Evolutionary conservation across 1,284 basidiomycete species (phyloP).

Genomic region (Meira nashicola): DNA sequence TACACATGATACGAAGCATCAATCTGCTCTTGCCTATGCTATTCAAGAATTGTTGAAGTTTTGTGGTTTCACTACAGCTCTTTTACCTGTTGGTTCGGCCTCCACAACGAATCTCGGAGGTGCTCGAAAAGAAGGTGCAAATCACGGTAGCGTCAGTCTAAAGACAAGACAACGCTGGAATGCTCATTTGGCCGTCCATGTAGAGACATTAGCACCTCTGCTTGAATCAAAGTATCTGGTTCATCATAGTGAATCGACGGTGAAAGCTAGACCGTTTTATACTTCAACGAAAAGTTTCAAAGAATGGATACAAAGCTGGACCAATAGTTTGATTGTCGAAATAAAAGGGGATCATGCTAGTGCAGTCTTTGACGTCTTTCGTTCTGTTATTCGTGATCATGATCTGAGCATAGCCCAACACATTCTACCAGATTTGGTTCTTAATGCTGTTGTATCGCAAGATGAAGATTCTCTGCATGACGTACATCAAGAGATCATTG

Average conservation of each 20-base stretch:
- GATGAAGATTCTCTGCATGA: conserved; percentile 59
- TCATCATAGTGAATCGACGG: conserved; percentile 25
- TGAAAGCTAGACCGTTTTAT: conserved; percentile 60
- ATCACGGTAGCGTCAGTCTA: conserved; percentile 57
- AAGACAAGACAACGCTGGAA: conserved; percentile 66
- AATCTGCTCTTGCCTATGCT: conserved; percentile 79
- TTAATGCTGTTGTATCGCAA: conserved; percentile 79
- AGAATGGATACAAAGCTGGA: conserved; percentile 94
- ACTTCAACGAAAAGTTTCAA: conserved; percentile 71
- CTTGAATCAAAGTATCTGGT: conserved; percentile 46
- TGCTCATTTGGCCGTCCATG: conserved; percentile 71
- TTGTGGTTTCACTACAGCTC: conserved; percentile 74
- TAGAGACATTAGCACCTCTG: conserved; percentile 84
- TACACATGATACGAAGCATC: conserved; percentile 88
- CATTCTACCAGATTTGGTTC: conserved; percentile 83
- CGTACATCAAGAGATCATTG: conserved; percentile 72
- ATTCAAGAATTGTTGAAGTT: conserved; percentile 88
- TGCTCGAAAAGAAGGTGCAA: conserved; percentile 1
- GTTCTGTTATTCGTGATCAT: conserved; percentile 73
- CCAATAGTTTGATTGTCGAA: conserved; percentile 67
- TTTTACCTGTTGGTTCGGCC: conserved; percentile 56
- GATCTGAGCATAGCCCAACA: conserved; percentile 87
- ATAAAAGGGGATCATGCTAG: conserved; percentile 56
- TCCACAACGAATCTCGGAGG: conserved; percentile 24
- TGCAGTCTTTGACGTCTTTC: conserved; percentile 74